Percentiles rank a stretch among this genome's conserved stretches.
Evolutionary conservation across 2,329 filamentous ascomycete species (phyloP).

Genomic region (Beauveria asiatica): DNA sequence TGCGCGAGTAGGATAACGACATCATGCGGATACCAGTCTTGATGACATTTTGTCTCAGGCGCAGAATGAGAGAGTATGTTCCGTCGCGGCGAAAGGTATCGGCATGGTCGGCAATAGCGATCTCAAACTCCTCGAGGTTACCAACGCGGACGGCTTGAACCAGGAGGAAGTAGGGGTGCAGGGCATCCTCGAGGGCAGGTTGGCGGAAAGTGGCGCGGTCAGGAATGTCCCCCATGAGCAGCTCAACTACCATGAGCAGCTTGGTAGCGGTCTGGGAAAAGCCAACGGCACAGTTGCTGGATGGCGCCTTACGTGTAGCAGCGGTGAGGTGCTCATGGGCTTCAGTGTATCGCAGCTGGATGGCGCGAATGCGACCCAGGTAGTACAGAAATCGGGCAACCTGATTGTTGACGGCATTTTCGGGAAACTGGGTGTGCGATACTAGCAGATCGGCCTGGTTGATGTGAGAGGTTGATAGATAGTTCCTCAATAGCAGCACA

Average conservation of each 20-base stretch:
- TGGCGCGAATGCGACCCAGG: constrained; percentile 88
- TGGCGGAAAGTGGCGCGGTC: constrained; percentile 92
- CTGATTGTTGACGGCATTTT: constrained; percentile 94
- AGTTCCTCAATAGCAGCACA: constrained; percentile 88
- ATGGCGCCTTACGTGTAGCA: constrained; percentile 90
- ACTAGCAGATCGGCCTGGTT: constrained; percentile 92
- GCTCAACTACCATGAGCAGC: constrained; percentile 89
- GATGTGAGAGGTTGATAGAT: constrained; percentile 92
- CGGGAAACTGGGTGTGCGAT: constrained; percentile 89
- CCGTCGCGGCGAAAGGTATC: constrained; percentile 85
- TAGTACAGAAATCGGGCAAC: constrained; percentile 97
- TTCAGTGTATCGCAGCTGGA: constrained; percentile 94
- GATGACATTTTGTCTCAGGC: constrained; percentile 96
- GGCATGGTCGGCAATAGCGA: constrained; percentile 71
- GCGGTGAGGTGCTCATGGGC: constrained; percentile 90
- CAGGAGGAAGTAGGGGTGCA: constrained; percentile 88
- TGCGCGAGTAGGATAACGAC: constrained; percentile 94
- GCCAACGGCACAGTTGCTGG: constrained; percentile 77
- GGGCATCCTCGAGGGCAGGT: constrained; percentile 72
- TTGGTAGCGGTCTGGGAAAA: constrained; percentile 97
- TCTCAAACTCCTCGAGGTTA: constrained; percentile 88
- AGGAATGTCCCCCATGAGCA: constrained; percentile 97
- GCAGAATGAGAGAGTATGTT: constrained; percentile 90
- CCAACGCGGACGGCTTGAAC: constrained; percentile 95
- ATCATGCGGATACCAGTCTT: constrained; percentile 99